Evolutionary conservation across 2,329 filamentous ascomycete species (phyloP), one percentile per base, ranked within the genome.

Genomic region (Penicillium sp.): DNA sequence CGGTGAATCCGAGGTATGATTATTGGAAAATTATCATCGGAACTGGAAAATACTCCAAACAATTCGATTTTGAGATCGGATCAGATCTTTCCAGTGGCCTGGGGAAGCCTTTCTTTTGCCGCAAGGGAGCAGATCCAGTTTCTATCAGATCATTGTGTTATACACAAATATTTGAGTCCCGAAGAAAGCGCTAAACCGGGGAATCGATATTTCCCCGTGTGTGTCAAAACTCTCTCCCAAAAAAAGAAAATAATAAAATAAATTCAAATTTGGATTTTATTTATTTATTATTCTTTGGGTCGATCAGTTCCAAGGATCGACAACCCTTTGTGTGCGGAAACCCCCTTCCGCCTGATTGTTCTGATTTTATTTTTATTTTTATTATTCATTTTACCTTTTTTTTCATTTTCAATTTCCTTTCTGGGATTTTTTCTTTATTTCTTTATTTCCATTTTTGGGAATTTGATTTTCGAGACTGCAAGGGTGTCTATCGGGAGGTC

Each of bases 401-500:
- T 45, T 46, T 52, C n/a, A 47, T 53, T 37, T 42, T 19, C 9
- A 17, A 35, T 42, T 42, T 33, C 25, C n/a, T 26, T 35, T 25
- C 12, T 17, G 22, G 22, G 22, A 4, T 2, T 35, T 41, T 12
- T 35, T 30, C 28, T 9, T 43, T 33, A 26, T 22, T 25, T 7
- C 11, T 17, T 17, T 38, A 26, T 50, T 50, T 22, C 22, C 22
- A 22, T 9, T 25, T 25, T 49, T 43, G 3, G 9, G 22, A 19
- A 42, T 43, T 50, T 33, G 53, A 52, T 61, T 62, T 46, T 60
- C 49, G 53, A 47, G 41, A 40, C 62, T 65, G 63, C 62, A 66
- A 66, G 63, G 63, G 61, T 64, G 45, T 22, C 22, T 22, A 22
- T 36, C 50, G 57, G 62, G 59, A 53, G 61, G 61, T 64, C 63